Base-by-base conservation (phyloP, 352 stramenopile genomes). In the Phytophthora pseudosyringae region DNA sequence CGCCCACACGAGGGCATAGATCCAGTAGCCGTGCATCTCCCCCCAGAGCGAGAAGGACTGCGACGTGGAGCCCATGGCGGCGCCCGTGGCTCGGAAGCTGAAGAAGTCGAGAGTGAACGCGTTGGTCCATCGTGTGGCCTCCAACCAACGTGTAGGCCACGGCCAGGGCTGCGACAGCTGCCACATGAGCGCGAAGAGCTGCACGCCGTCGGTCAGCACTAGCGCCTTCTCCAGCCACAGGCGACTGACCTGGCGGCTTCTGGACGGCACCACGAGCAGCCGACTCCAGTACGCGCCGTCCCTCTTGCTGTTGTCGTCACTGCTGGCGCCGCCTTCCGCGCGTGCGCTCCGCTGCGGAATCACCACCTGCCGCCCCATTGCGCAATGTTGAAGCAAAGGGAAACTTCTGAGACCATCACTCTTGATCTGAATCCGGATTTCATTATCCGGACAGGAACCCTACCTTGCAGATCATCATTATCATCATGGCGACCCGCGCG, bases 91-190 rank as follows among this genome's bases (percentile, higher is more conserved):
- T 18, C 58, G 53, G 59, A 91, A 90, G 53, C 76, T 89, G 33
- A 90, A 77, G 1, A 71, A 36, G 55, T 92, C 81, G 2, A 83
- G 38, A 12, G 76, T 86, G 47, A 83, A 79, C 28, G 66, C 71
- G 57, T 88, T 89, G 0, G 59, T 53, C 80, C 76, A 90, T 9
- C 80, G 80, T 3, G 76, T 90, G 26, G 62, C 59, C 5, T 28
- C 13, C 41, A 90, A 74, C 81, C 83, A 90, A 9, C 69, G 67
- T 38, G 78, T 68, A 8, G 81, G 83, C 83, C 81, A 90, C 35
- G 83, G 83, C 83, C 83, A 92, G 36, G 81, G 74, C 67, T 92
- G 83, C n/a, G 83, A 86, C 40, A 92, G 67, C 64, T 92, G 83
- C 83, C 83, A 92, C 43, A 92, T 73, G 31, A 92, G 75, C 28